A percentile compares a stretch with the other conserved stretches of the same genome.
phyloP scores from a whole-genome alignment of 2,329 filamentous ascomycete species.

The Cladosporium phlei region DNA sequence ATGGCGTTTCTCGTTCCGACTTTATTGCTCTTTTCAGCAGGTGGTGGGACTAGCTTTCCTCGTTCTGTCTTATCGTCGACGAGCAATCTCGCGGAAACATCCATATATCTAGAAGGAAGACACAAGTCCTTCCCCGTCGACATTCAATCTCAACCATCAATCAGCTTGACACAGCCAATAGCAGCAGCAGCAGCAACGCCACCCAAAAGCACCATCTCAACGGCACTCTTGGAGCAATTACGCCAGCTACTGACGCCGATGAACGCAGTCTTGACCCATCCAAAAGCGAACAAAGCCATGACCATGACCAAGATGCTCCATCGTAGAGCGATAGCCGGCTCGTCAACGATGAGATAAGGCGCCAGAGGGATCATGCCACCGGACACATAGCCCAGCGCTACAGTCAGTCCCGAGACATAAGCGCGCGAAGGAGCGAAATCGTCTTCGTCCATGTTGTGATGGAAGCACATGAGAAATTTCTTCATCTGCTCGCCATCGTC shows the following conservation, averaged over 20 bases:
- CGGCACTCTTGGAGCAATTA: conserved; percentile 53
- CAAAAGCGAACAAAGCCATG: conserved; percentile 56
- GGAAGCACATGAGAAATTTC: conserved; percentile 45
- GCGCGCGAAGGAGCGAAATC: conserved; percentile 37
- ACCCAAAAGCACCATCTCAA: conserved; percentile 62
- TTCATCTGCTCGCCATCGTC: conserved; percentile 30
- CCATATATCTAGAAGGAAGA: too few relatives aligned
- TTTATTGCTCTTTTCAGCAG: too few relatives aligned
- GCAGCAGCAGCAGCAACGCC: conserved; percentile 61
- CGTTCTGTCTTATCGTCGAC: too few relatives aligned
- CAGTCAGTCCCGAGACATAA: conserved; percentile 56
- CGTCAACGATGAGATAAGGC: conserved; percentile 57
- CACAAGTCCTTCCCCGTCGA: not conserved
- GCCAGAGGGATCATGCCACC: conserved; percentile 64
- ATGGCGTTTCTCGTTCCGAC: too few relatives aligned
- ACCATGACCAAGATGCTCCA: conserved; percentile 55
- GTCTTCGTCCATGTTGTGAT: conserved; percentile 41
- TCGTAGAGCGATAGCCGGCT: conserved; percentile 44
- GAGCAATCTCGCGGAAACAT: too few relatives aligned
- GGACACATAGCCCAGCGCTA: conserved; percentile 63
- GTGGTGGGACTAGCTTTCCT: too few relatives aligned
- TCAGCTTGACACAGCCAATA: conserved; percentile 54
- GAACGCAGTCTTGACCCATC: conserved; percentile 57
- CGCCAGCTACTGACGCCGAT: conserved; percentile 37
- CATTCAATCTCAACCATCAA: conserved; percentile 34